phyloP scores from a whole-genome alignment of 495 filamentous ascomycete genomes.

The Tuber umbilicatum region DNA sequence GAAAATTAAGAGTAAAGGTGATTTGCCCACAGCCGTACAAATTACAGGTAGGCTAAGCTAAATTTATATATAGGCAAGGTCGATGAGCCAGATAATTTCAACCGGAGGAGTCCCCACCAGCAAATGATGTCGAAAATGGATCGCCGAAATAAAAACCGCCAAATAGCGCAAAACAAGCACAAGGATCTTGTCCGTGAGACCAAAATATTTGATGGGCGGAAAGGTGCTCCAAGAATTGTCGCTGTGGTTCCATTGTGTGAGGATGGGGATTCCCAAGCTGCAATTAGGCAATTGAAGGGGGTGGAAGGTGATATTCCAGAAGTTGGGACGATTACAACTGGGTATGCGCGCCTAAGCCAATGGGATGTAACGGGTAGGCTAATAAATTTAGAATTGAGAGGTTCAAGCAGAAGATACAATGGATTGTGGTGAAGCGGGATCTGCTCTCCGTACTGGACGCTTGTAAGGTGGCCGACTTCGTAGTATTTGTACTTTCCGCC shows the following conservation, averaged over 20 bases:
- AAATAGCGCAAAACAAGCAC: conserved; percentile 72
- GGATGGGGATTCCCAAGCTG: conserved; percentile 58
- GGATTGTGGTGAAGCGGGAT: conserved; percentile 64
- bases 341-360: conserved; percentile 9
- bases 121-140: conserved; percentile 96
- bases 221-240: conserved; percentile 85
- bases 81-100: conserved; percentile 47
- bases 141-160: conserved; percentile 84
- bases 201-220: conserved; percentile 72
- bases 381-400: conserved; percentile 57
- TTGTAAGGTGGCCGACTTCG: conserved; percentile 80
- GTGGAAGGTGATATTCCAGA: conserved; percentile 59
- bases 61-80: conserved; percentile 31
- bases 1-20: conserved; percentile 77
- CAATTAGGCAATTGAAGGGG: conserved; percentile 70
- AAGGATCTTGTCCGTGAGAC: conserved; percentile 66
- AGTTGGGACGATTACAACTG: conserved; percentile 55
- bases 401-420: conserved; percentile 88
- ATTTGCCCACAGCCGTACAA: conserved; percentile 9
- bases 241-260: conserved; percentile 77
- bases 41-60: conserved; percentile 41
- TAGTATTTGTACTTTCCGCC: conserved; percentile 74
- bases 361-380: not conserved
- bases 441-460: conserved; percentile 73
- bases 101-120: conserved; percentile 84